phyloP scores from a whole-genome alignment of 805 yeast species.

The Yarrowia deformans region DNA sequence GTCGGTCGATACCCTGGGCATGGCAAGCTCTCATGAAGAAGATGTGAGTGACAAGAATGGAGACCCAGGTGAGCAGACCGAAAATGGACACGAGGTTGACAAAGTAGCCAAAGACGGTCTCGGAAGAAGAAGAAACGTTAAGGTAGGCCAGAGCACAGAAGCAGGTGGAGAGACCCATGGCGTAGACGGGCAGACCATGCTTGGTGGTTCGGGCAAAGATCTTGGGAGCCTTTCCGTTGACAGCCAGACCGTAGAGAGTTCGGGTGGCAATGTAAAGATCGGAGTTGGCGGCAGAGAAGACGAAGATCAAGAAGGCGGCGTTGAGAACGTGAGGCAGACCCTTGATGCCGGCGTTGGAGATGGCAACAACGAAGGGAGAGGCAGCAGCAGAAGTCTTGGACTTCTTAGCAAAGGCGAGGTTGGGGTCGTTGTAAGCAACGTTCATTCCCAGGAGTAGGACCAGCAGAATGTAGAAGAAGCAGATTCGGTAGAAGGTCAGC shows the following conservation, averaged over 20 bases:
- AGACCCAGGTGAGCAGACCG: slow-evolving; percentile 76
- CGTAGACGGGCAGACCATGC: slow-evolving; percentile 72
- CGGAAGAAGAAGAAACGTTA: slow-evolving; percentile 65
- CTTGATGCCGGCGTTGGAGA: slow-evolving; percentile 66
- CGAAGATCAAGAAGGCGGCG: slow-evolving; percentile 77
- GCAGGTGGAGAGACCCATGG: slow-evolving; percentile 58
- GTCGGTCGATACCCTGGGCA: slow-evolving; percentile 70
- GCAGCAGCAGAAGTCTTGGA: slow-evolving; percentile 66
- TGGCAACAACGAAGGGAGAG: slow-evolving; percentile 86
- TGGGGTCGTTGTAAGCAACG: slow-evolving; percentile 65
- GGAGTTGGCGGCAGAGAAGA: slow-evolving; percentile 82
- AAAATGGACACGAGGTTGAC: slow-evolving; percentile 78
- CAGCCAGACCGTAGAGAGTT: slow-evolving; percentile 73
- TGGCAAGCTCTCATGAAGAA: slow-evolving; percentile 68
- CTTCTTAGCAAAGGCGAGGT: slow-evolving; percentile 55
- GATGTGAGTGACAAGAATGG: slow-evolving; percentile 70
- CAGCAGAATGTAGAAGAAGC: slow-evolving; percentile 66
- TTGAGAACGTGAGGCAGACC: slow-evolving; percentile 79
- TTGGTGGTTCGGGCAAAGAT: slow-evolving; percentile 69
- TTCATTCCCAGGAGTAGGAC: slow-evolving; percentile 71
- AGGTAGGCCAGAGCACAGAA: slow-evolving; percentile 75
- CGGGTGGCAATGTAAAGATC: slow-evolving; percentile 80
- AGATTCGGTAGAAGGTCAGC: slow-evolving; percentile 72
- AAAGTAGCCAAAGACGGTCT: slow-evolving; percentile 63
- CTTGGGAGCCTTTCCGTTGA: slow-evolving; percentile 76